These are phyloP conservation scores for Globisporangium cystogenes DNA, from an alignment of 352 stramenopile genomes.

Conservation along the genomic window DNA sequence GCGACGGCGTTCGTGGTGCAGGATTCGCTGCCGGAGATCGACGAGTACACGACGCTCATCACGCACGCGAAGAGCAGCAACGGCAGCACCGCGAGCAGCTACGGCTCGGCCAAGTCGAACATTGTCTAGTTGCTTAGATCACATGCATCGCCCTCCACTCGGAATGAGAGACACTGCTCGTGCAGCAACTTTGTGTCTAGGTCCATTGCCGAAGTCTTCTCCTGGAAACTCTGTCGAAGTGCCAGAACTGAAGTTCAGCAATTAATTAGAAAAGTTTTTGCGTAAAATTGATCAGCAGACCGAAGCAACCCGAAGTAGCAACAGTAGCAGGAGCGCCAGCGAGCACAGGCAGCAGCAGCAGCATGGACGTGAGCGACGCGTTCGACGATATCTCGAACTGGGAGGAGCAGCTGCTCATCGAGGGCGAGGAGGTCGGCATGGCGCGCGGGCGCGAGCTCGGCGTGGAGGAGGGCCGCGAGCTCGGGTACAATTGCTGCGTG, in stretches of 20 bases:
- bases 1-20: conserved; percentile 24
- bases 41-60: conserved; percentile 69
- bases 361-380: conserved; percentile 62
- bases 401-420: conserved; percentile 62
- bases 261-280: too few species aligned
- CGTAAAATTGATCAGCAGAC: too few species aligned
- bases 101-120: conserved; percentile 18
- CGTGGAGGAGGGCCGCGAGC: conserved; percentile 65
- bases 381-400: conserved; percentile 72
- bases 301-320: too few species aligned
- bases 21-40: conserved; percentile 64
- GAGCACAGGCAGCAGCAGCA: neutral
- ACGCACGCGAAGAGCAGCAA: conserved; percentile 13
- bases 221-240: too few species aligned
- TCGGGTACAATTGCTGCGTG: conserved; percentile 36
- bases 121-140: neutral
- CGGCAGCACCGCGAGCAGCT: conserved; percentile 12
- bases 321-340: neutral
- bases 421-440: conserved; percentile 59
- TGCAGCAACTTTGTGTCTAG: too few species aligned
- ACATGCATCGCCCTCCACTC: neutral
- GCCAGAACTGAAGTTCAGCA: too few species aligned
- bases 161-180: too few species aligned
- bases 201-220: too few species aligned
- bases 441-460: conserved; percentile 49